Base-by-base conservation (phyloP, 2,329 filamentous ascomycete genomes). In the Aplosporella prunicola region DNA sequence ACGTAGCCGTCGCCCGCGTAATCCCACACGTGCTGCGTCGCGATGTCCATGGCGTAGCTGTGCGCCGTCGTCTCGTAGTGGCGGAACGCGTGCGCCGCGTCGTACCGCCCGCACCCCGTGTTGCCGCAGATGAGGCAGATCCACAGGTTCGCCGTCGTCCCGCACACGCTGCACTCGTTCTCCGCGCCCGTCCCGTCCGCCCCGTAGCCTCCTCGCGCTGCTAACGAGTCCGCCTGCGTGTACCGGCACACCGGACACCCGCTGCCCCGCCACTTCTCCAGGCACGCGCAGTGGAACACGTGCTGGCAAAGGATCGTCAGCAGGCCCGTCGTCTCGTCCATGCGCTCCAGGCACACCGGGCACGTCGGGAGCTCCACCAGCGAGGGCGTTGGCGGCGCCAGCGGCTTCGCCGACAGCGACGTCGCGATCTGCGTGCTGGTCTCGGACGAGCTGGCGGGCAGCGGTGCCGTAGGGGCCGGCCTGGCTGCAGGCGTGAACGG, bases 231-330 rank as follows among this genome's bases (percentile, higher is more conserved):
- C 31, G 77, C 74, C 50, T 82, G 78, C 2, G 88, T 93, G 51
- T 93, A 94, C 22, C 91, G 78, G 52, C 91, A 98, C 5, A 98
- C 87, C 0, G 91, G 91, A 54, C 91, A 98, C 4, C 89, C 89
- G 17, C 80, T 82, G 4, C 89, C 88, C 54, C 84, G 85, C 91
- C 91, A 98, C 55, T 91, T 96, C 53, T 94, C 84, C 1, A 98
- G 69, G 60, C 91, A 98, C 2, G 81, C 88, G 55, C 91, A 96
- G 58, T 98, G 91, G 55, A 98, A 98, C 35, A 96, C 86, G 52
- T 98, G 91, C 52, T 96, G 89, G 56, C 91, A 98, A 20, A 93
- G 80, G 26, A 96, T 96, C 1, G 91, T 98, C 55, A 98, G 76
- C 2, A 98, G 69, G 0, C 91, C 91, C 0, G 87, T 93, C 0